Evolutionary conservation across 2,329 filamentous ascomycete species (phyloP).

Genomic region (Penicillium sclerotigenum): DNA sequence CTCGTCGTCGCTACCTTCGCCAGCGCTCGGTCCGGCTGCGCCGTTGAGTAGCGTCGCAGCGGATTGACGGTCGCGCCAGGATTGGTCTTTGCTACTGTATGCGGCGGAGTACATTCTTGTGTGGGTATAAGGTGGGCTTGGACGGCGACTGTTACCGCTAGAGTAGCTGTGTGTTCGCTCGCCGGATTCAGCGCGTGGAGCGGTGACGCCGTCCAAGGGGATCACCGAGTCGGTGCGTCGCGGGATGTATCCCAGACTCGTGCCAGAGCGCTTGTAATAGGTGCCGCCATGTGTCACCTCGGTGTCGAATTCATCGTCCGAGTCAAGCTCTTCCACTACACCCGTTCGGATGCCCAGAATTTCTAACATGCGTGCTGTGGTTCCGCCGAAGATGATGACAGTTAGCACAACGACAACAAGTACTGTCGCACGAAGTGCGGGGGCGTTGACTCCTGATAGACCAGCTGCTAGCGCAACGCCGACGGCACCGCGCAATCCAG

Average conservation of each 20-base stretch:
- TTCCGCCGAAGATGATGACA: slow-evolving; percentile 97
- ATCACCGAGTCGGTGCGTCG: slow-evolving; percentile 61
- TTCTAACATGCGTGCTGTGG: slow-evolving; percentile 94
- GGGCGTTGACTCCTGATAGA: slow-evolving; percentile 75
- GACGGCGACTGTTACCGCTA: slow-evolving; percentile 54
- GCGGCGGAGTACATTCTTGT: slow-evolving; percentile 52
- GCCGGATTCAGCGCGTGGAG: slow-evolving; percentile 32
- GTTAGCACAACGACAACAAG: slow-evolving; percentile 95
- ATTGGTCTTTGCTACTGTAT: slow-evolving; percentile 47
- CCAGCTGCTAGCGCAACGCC: slow-evolving; percentile 91
- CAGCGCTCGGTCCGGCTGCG: slow-evolving; percentile 24
- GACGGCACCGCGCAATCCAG: slow-evolving; percentile 88
- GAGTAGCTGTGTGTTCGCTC: slow-evolving; percentile 50
- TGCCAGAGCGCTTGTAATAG: slow-evolving; percentile 76
- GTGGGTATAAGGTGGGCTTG: slow-evolving; percentile 49
- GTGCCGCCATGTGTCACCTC: slow-evolving; percentile 69
- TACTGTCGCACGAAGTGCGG: slow-evolving; percentile 87
- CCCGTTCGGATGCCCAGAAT: slow-evolving; percentile 95
- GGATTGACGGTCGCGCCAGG: slow-evolving; percentile 40
- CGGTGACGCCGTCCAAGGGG: slow-evolving; percentile 49
- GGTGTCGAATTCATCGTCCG: slow-evolving; percentile 97
- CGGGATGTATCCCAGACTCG: slow-evolving; percentile 73
- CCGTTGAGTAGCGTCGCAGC: slow-evolving; percentile 52
- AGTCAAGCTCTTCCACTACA: slow-evolving; percentile 94
- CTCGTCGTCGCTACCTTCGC: slow-evolving; percentile 49